Evolutionary conservation across 306 rosid genomes (phyloP).

Genomic region (Biancaea sappan): DNA sequence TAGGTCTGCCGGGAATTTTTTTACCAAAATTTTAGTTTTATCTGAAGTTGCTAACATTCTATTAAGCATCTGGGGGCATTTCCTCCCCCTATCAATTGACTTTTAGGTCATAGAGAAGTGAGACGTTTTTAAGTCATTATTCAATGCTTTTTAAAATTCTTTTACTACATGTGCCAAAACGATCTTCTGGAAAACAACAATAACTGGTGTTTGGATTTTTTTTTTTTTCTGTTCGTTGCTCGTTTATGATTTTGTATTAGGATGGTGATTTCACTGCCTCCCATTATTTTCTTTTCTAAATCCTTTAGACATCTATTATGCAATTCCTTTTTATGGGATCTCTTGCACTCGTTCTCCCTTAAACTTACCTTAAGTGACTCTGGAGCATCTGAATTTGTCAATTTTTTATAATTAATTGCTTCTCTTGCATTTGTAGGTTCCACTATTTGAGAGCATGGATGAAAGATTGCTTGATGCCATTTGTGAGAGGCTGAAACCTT

Average conservation of each 20-base stretch:
- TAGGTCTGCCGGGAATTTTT: neutral
- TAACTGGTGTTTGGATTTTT: conserved; percentile 6
- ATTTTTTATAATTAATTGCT: conserved; percentile 11
- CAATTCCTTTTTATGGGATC: conserved; percentile 7
- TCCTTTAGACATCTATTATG: conserved; percentile 3
- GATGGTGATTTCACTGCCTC: neutral
- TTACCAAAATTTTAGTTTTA: neutral
- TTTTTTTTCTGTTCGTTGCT: conserved; percentile 11
- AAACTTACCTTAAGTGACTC: neutral
- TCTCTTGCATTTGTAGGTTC: conserved; percentile 62
- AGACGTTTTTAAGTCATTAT: neutral
- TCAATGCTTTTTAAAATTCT: conserved; percentile 4
- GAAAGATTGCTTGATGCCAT: conserved; percentile 92
- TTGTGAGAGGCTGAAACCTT: conserved; percentile 87
- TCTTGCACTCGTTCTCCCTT: conserved; percentile 18
- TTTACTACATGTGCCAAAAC: neutral
- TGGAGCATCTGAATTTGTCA: conserved; percentile 21
- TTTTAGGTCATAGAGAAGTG: neutral
- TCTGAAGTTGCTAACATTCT: neutral
- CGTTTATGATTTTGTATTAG: neutral
- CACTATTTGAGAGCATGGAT: conserved; percentile 85
- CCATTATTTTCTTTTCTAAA: neutral
- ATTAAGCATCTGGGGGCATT: neutral
- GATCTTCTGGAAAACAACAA: neutral
- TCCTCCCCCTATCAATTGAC: neutral